Base-by-base conservation (phyloP, 208 protist species). In the Trypanosoma brucei region DNA sequence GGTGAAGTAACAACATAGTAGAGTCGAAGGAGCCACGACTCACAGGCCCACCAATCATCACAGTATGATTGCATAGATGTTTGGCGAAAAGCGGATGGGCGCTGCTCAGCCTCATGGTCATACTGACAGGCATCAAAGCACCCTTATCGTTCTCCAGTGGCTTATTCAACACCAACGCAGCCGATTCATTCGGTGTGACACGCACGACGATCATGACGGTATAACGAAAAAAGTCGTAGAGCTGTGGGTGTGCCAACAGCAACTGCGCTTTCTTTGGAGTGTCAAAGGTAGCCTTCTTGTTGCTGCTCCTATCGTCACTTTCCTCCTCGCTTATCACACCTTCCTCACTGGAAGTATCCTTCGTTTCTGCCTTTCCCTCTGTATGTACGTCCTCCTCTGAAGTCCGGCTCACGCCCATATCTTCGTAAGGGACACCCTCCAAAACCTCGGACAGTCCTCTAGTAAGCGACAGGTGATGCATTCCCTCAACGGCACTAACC, bases 31-130 rank as follows among this genome's bases (percentile, higher is more conserved):
- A 68, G 45, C 75, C 83, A 54, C 80, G 71, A 3, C 72, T 70
- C 31, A 91, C 84, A 8, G 84, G 84, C n/a, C 88, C 88, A 14
- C 88, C 88, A 51, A 91, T 71, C 80, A 94, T 85, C 30, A 91
- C 59, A 7, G 70, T 76, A 70, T 94, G 83, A 59, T 86, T 63
- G 33, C 59, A 42, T 40, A 94, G 76, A 59, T 86, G 70, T 33
- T 78, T 75, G 22, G 61, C 57, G 46, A 83, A 86, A 60, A 94
- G 79, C 6, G 79, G 77, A 63, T 91, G 88, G 0, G 66, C 61
- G n/a, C 73, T 72, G 40, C 59, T 75, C 30, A 87, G 56, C 1
- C 79, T 76, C 34, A 90, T 60, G 7, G 69, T 78, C 9, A 73
- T 63, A 50, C 65, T 70, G 6, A 90, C 71, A 1, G 74, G 63